Evolutionary conservation across 139 green algal genomes (phyloP).

Genomic region (Marvania coccoides): DNA sequence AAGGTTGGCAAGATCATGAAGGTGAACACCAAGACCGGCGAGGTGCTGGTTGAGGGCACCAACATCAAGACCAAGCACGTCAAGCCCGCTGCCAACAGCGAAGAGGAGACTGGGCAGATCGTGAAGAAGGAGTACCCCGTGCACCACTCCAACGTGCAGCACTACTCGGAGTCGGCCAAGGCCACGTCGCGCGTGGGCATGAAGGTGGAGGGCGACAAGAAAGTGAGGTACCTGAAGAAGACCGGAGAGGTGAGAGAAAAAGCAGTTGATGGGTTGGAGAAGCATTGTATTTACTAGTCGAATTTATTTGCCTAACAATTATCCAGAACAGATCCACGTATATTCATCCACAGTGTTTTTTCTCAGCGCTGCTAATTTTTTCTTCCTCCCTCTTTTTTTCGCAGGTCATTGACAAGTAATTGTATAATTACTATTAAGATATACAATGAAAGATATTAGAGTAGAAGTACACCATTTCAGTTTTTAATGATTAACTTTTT

Average conservation of each 20-base stretch:
- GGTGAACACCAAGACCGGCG: constrained; percentile 65
- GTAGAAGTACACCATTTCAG: not conserved
- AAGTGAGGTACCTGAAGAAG: constrained; percentile 82
- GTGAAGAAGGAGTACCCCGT: constrained; percentile 81
- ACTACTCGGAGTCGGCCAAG: constrained; percentile 74
- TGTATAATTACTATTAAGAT: too few relatives aligned
- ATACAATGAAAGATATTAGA: too few relatives aligned
- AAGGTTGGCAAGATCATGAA: constrained; percentile 77
- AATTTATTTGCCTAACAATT: too few relatives aligned
- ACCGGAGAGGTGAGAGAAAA: constrained; percentile 64
- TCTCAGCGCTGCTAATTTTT: too few relatives aligned
- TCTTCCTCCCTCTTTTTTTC: too few relatives aligned
- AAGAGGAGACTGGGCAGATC: constrained; percentile 80
- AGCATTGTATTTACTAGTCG: too few relatives aligned
- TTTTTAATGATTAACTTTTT: not conserved
- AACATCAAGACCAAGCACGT: constrained; percentile 92
- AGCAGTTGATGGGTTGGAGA: too few relatives aligned
- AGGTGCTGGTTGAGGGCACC: constrained; percentile 83
- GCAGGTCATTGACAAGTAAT: too few relatives aligned
- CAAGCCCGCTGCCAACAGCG: constrained; percentile 41
- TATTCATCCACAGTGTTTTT: too few relatives aligned
- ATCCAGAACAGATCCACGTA: too few relatives aligned
- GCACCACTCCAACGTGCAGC: constrained; percentile 94
- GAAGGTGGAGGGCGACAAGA: constrained; percentile 55
- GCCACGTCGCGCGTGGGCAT: constrained; percentile 29